These are phyloP conservation scores for Diaporthe caulivora DNA, from an alignment of 2,329 filamentous ascomycete genomes.

Conservation along the genomic window DNA sequence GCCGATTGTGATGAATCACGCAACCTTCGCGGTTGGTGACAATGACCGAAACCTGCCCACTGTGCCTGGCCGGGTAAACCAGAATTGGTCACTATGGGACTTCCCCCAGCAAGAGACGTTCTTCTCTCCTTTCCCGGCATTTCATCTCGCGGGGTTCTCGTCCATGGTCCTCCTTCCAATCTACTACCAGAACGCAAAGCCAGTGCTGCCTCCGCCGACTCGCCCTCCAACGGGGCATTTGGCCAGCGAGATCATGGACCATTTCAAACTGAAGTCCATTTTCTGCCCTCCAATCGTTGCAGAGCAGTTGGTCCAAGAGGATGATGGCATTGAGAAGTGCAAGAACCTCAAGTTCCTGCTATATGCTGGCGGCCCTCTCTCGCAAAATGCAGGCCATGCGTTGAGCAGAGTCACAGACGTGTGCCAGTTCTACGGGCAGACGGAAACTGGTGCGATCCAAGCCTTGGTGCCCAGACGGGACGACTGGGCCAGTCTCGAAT, in stretches of 20 bases:
- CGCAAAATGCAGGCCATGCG: slow-evolving; percentile 39
- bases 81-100: slow-evolving; percentile 40
- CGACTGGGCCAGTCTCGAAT: slow-evolving; percentile 43
- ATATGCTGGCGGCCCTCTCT: slow-evolving; percentile 43
- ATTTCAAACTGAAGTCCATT: slow-evolving; percentile 38
- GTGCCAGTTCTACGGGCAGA: slow-evolving; percentile 43
- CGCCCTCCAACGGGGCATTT: slow-evolving; percentile 38
- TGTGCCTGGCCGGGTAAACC: slow-evolving; percentile 40
- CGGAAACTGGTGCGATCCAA: slow-evolving; percentile 41
- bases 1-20: slow-evolving; percentile 42
- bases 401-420: slow-evolving; percentile 42
- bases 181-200: slow-evolving; percentile 39
- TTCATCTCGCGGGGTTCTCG: slow-evolving; percentile 41
- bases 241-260: slow-evolving; percentile 40
- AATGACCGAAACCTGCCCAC: slow-evolving; percentile 37
- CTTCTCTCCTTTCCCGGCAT: slow-evolving; percentile 41
- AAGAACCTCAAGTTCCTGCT: slow-evolving; percentile 41
- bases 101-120: slow-evolving; percentile 37
- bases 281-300: slow-evolving; percentile 41
- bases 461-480: slow-evolving; percentile 41
- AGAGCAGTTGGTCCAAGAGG: slow-evolving; percentile 39
- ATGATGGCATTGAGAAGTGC: slow-evolving; percentile 40
- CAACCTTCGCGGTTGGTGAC: slow-evolving; percentile 39
- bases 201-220: slow-evolving; percentile 34
- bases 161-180: slow-evolving; percentile 40